A percentile compares a stretch with the other conserved stretches of the same genome.
Conservation (phyloP, 2,329 filamentous ascomycete species). For the Botrytis byssoidea region DNA sequence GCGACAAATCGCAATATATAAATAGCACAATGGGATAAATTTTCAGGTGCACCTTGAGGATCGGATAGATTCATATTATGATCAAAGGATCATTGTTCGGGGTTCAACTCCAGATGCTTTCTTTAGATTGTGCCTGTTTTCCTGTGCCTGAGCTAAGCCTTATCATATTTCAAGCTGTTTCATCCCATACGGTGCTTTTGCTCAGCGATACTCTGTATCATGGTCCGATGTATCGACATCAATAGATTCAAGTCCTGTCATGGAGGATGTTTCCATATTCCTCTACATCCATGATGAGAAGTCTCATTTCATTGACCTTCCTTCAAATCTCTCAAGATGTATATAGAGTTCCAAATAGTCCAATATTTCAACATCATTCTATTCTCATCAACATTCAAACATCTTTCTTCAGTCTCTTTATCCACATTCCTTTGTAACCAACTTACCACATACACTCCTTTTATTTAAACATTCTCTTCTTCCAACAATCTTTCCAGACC, state of each 20-base stretch:
- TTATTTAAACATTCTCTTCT: not conserved
- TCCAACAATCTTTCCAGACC: slow-evolving; percentile 2
- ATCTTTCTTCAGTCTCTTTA: not conserved
- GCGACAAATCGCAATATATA: not conserved
- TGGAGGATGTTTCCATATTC: slow-evolving; percentile 11
- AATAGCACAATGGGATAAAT: not conserved
- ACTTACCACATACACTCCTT: not conserved
- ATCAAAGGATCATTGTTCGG: slow-evolving; percentile 4
- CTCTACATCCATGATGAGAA: slow-evolving; percentile 4
- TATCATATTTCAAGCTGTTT: not conserved
- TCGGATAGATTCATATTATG: not conserved
- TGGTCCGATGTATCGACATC: no score
- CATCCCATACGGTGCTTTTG: not conserved
- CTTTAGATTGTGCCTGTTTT: not conserved
- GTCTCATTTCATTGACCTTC: not conserved
- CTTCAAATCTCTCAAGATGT: not conserved
- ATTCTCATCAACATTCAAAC: not conserved
- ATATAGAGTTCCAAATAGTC: not conserved
- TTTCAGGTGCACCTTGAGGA: not conserved
- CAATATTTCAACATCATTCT: not conserved
- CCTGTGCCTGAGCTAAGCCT: not conserved
- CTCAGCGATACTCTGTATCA: not conserved
- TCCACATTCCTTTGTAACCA: not conserved
- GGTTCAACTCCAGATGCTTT: not conserved
- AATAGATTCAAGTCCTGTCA: no score